Conservation (phyloP, 805 yeast genomes). For the Kodamaea laetipori region DNA sequence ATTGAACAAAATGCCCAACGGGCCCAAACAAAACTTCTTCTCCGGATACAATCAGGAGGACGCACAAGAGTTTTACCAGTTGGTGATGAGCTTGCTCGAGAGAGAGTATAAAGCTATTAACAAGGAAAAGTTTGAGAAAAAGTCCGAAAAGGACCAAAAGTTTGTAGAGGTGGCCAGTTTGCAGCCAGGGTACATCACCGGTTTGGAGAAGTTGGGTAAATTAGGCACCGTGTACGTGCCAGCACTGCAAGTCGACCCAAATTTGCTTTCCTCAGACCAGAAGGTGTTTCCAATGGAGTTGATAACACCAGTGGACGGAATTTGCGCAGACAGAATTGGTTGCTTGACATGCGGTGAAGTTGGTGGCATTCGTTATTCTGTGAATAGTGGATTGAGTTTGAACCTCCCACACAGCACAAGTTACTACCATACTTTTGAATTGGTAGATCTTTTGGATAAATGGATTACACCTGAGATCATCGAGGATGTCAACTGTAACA, state of each 20-base stretch:
- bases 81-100: slow-evolving; percentile 67
- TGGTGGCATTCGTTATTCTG: slow-evolving; percentile 87
- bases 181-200: slow-evolving; percentile 29
- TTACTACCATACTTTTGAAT: slow-evolving; percentile 33
- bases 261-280: slow-evolving; percentile 42
- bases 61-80: slow-evolving; percentile 94
- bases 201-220: slow-evolving; percentile 53
- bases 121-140: slow-evolving; percentile 3
- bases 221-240: slow-evolving; percentile 71
- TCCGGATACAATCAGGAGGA: slow-evolving; percentile 92
- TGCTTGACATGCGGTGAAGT: slow-evolving; percentile 90
- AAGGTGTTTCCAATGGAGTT: slow-evolving; percentile 56
- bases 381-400: slow-evolving; percentile 70
- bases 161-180: slow-evolving; percentile 24
- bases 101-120: slow-evolving; percentile 46
- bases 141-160: slow-evolving; percentile 15
- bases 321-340: slow-evolving; percentile 85
- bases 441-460: slow-evolving; percentile 57
- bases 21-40: slow-evolving; percentile 75
- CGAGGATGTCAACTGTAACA: slow-evolving; percentile 91
- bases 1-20: slow-evolving; percentile 69
- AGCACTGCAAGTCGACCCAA: slow-evolving; percentile 76
- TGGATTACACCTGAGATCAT: slow-evolving; percentile 84
- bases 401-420: slow-evolving; percentile 58
- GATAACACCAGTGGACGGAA: slow-evolving; percentile 90